Evolutionary conservation across 23 red algal species (phyloP).

Genomic region (Chondrus crispus): DNA sequence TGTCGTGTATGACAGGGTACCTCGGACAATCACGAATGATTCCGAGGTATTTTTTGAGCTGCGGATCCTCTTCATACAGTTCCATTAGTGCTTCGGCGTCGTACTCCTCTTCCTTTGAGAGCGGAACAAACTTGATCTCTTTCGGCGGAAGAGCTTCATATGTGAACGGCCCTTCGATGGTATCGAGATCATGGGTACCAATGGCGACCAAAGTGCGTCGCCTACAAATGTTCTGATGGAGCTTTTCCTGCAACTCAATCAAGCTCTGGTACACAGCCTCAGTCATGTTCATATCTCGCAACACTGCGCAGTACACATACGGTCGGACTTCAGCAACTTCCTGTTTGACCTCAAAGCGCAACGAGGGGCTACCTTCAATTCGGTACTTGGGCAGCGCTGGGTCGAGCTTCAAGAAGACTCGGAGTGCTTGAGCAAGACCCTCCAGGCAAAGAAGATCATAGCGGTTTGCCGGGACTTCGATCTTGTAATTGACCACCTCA

Average conservation of each 20-base stretch:
- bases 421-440: constrained; percentile 82
- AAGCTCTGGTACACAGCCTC: constrained; percentile 77
- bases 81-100: constrained; percentile 73
- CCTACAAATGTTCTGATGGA: constrained; percentile 95
- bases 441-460: constrained; percentile 93
- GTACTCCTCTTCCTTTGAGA: constrained; percentile 60
- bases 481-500: constrained; percentile 66
- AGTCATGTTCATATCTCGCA: constrained; percentile 70
- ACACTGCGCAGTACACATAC: constrained; percentile 84
- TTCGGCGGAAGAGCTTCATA: constrained; percentile 71
- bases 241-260: constrained; percentile 97
- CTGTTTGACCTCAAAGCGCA: constrained; percentile 25
- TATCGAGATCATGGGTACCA: constrained; percentile 96
- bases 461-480: constrained; percentile 98
- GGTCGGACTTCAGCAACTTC: constrained; percentile 68
- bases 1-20: constrained; percentile 85
- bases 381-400: constrained; percentile 24
- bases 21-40: constrained; percentile 65
- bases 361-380: constrained; percentile 12
- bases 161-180: constrained; percentile 58
- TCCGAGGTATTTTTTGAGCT: constrained; percentile 85
- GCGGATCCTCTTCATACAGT: constrained; percentile 78
- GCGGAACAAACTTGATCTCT: constrained; percentile 81
- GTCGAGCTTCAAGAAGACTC: constrained; percentile 81
- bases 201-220: constrained; percentile 93